Conservation (phyloP, 2,329 filamentous ascomycete genomes). For the Fusarium transvaalense region DNA sequence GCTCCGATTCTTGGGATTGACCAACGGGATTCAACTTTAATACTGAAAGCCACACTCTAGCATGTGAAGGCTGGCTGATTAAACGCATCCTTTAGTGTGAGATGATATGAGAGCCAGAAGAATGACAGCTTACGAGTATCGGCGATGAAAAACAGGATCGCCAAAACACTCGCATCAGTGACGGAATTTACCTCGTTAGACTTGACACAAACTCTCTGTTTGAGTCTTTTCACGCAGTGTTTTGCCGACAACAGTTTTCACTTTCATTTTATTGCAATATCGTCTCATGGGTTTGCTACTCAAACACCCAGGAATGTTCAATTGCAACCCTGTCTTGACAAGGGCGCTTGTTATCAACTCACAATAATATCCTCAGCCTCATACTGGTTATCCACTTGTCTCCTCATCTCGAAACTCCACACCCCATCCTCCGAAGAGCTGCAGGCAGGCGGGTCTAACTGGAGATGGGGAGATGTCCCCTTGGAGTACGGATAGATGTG, state of each 20-base stretch:
- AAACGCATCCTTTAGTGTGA: slow-evolving; percentile 6
- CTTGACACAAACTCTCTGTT: slow-evolving; percentile 5
- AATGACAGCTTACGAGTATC: slow-evolving; percentile 12
- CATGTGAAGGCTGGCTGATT: slow-evolving; percentile 41
- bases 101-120: slow-evolving; percentile 9
- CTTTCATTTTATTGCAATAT: slow-evolving; percentile 8
- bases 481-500: slow-evolving; percentile 18
- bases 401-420: slow-evolving; percentile 26
- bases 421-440: slow-evolving; percentile 29
- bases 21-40: slow-evolving; percentile 9
- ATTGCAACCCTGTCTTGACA: slow-evolving; percentile 25
- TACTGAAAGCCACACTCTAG: slow-evolving; percentile 21
- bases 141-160: background rate
- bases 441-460: slow-evolving; percentile 42
- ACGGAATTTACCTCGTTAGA: background rate
- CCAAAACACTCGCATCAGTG: background rate
- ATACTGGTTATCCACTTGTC: slow-evolving; percentile 22
- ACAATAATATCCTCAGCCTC: slow-evolving; percentile 38
- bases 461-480: slow-evolving; percentile 41
- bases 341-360: slow-evolving; percentile 14
- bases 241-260: background rate
- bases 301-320: slow-evolving; percentile 18
- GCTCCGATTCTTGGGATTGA: slow-evolving; percentile 11
- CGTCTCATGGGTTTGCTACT: slow-evolving; percentile 13
- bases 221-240: background rate